These are phyloP conservation scores for Flaveria sonorensis DNA, from an alignment of 129 eudicot species.

Conservation along the genomic window DNA sequence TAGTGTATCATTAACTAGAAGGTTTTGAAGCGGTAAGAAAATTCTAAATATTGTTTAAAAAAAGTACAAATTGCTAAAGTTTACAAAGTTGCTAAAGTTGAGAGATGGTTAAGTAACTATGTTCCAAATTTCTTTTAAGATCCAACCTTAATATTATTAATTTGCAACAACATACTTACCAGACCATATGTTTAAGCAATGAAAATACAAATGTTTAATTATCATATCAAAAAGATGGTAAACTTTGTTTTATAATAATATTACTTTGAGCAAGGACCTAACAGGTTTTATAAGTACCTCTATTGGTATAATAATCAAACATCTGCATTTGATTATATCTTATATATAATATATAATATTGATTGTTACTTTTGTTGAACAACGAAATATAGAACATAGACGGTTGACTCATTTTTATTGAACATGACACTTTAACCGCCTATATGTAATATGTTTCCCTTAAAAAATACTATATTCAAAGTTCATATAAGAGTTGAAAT, in stretches of 20 bases:
- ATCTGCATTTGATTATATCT: neutral
- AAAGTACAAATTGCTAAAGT: too few relatives aligned
- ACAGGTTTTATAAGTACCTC: neutral
- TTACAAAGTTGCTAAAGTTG: too few relatives aligned
- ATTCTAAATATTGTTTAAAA: too few relatives aligned
- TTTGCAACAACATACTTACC: too few relatives aligned
- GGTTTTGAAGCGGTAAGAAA: too few relatives aligned
- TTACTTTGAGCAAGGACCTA: neutral
- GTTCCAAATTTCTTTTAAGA: too few relatives aligned
- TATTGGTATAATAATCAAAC: neutral
- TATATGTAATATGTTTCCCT: neutral
- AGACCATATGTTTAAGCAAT: too few relatives aligned
- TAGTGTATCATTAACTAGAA: too few relatives aligned
- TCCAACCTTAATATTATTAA: too few relatives aligned
- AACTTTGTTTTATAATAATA: neutral
- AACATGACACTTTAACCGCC: slow-evolving; percentile 28
- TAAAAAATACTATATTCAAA: neutral
- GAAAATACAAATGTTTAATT: too few relatives aligned
- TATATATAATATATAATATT: neutral
- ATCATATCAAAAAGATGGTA: too few relatives aligned
- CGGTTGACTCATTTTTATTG: slow-evolving; percentile 11
- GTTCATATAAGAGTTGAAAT: neutral
- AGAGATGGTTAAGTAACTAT: too few relatives aligned
- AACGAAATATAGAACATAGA: slow-evolving; percentile 13
- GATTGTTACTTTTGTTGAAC: neutral